These are phyloP conservation scores for Nothopassalora personata DNA, from an alignment of 2,329 filamentous ascomycete genomes.

Conservation along the genomic window DNA sequence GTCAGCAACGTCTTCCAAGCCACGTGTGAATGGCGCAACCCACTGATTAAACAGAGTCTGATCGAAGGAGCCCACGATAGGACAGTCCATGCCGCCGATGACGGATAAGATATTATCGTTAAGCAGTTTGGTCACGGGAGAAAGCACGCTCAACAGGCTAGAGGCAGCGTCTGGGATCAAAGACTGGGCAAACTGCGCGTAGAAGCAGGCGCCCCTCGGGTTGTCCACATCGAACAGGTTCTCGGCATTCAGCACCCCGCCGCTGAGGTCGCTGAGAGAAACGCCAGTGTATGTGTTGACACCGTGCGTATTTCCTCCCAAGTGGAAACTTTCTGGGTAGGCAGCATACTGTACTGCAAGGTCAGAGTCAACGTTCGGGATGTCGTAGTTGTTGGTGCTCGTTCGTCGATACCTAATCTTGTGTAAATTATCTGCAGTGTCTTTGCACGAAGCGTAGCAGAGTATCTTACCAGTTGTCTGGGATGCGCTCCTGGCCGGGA, in stretches of 20 bases:
- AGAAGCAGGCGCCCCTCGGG: conserved; percentile 11
- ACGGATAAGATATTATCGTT: conserved; percentile 12
- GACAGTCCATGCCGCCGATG: conserved; percentile 15
- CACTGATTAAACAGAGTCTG: conserved; percentile 6
- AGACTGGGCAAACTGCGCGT: conserved; percentile 10
- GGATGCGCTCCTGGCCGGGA: conserved; percentile 24
- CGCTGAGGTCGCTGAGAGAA: conserved; percentile 33
- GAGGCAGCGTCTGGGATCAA: conserved; percentile 13
- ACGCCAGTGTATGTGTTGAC: conserved; percentile 33
- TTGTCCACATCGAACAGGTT: conserved; percentile 8
- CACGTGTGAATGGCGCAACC: background rate
- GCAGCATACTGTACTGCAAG: conserved; percentile 10
- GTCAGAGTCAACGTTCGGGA: conserved; percentile 7
- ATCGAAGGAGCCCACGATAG: conserved; percentile 16
- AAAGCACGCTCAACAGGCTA: conserved; percentile 4
- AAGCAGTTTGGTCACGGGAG: conserved; percentile 14
- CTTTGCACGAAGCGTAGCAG: conserved; percentile 1
- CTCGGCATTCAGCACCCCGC: conserved; percentile 38
- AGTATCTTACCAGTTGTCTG: conserved; percentile 21
- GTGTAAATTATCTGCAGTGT: background rate
- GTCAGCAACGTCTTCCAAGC: background rate
- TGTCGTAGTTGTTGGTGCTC: conserved; percentile 4
- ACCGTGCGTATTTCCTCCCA: conserved; percentile 34
- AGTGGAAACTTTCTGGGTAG: conserved; percentile 27
- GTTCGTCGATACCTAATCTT: conserved; percentile 15